Base-by-base conservation (phyloP, 225 moss, liverwort and hornwort genomes). In the Physcomitrellopsis africana region DNA sequence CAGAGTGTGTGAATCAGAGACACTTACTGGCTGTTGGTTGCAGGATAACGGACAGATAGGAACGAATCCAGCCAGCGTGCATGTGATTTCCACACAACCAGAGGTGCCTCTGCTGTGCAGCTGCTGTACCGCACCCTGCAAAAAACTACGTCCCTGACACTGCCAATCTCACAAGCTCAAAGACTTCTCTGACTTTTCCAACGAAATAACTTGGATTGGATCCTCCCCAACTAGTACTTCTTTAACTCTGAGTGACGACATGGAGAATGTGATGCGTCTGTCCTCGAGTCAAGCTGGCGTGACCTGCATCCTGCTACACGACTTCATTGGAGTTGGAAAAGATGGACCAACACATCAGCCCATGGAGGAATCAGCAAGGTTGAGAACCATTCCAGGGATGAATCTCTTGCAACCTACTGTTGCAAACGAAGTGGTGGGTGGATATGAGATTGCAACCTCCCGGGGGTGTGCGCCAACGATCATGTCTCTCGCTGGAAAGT, bases 271-370 rank as follows among this genome's bases (percentile, higher is more conserved):
- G 11, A 87, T 90, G 87, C 87, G 87, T n/a, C 78, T 90, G 11
- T 90, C 87, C 10, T 84, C 87, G 1, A 75, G 69, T 11, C 81
- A 87, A 74, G 85, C 85, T 8, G 85, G 90, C 9, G 90, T 81
- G 3, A 87, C 87, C 59, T 90, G 85, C 48, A 84, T 90, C 45
- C 85, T 90, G 90, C 87, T 85, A 15, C 90, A 87, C 57, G 90
- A 87, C 51, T 90, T 84, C 44, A 87, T 90, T 46, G 90, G 87
- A 2, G 19, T 90, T n/a, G 87, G 87, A 72, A 84, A 90, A 46
- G 90, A 90, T 57, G 87, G 90, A 55, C 90, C 90, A 37, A 90
- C 90, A 46, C 90, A 90, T 73, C 90, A 90, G 60, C 90, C 90
- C 8, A 82, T 90, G 12, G 90, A 90, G 79, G 87, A 90, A 32